Percentiles rank a stretch among this genome's conserved stretches.
These are phyloP conservation scores for Schizothecium vesticola DNA, from an alignment of 495 filamentous ascomycete genomes.

Conservation along the genomic window DNA sequence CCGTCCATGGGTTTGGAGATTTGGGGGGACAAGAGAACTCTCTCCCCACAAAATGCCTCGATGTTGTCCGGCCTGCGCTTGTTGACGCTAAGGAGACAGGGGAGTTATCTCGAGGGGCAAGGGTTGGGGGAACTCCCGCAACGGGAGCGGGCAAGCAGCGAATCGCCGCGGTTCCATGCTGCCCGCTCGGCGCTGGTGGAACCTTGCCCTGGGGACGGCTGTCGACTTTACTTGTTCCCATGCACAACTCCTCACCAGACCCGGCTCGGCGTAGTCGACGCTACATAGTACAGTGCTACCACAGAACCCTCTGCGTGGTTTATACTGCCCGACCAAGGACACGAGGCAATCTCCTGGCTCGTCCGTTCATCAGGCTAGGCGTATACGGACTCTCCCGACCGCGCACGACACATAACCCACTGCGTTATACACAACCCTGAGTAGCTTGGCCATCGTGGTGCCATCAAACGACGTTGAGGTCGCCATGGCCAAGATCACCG, in stretches of 20 bases:
- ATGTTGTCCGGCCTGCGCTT: background rate
- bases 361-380: background rate
- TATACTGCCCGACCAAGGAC: background rate
- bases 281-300: background rate
- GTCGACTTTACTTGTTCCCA: background rate
- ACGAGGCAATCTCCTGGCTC: background rate
- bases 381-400: background rate
- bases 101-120: conserved; percentile 3
- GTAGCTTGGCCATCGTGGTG: background rate
- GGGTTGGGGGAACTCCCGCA: conserved; percentile 14
- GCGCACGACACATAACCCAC: background rate
- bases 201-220: background rate
- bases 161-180: conserved; percentile 10
- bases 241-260: background rate
- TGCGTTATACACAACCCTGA: background rate
- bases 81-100: conserved; percentile 7
- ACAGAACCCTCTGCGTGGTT: background rate
- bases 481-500: background rate
- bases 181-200: conserved; percentile 1
- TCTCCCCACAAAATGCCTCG: conserved; percentile 2
- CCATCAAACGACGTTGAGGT: background rate
- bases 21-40: conserved; percentile 1
- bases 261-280: background rate
- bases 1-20: background rate
- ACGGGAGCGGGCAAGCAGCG: conserved; percentile 9